Evolutionary conservation across 371 early-diverging fungal species (phyloP).

Genomic region (Rhizopus delemar): DNA sequence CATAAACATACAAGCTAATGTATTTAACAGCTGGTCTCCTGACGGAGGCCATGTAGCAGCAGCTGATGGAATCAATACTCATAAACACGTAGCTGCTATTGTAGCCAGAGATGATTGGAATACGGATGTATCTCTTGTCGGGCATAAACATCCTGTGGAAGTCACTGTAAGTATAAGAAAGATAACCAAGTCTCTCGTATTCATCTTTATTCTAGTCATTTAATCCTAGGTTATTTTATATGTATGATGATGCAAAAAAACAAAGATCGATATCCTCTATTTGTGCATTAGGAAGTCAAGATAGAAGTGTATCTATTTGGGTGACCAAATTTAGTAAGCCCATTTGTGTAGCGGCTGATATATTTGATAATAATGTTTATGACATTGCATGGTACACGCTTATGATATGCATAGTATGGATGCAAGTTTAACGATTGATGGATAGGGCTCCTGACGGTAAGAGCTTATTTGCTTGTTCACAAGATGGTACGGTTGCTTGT

Average conservation of each 20-base stretch:
- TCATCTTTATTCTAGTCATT: constrained; percentile 49
- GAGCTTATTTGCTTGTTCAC: constrained; percentile 81
- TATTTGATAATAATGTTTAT: constrained; percentile 81
- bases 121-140: constrained; percentile 82
- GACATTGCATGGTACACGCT: constrained; percentile 84
- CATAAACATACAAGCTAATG: neutral
- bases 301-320: constrained; percentile 91
- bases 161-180: constrained; percentile 65
- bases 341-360: constrained; percentile 69
- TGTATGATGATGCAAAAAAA: constrained; percentile 15
- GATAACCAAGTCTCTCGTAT: neutral
- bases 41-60: constrained; percentile 88
- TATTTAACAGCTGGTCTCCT: constrained; percentile 82
- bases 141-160: constrained; percentile 89
- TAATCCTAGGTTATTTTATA: constrained; percentile 80
- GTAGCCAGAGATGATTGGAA: constrained; percentile 81
- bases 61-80: constrained; percentile 87
- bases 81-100: constrained; percentile 83
- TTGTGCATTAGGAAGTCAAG: constrained; percentile 92
- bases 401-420: neutral
- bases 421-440: neutral
- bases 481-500: constrained; percentile 88
- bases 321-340: constrained; percentile 74
- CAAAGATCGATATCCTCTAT: constrained; percentile 53
- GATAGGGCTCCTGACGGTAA: constrained; percentile 76